A percentile compares a stretch with the other conserved stretches of the same genome.
These are phyloP conservation scores for Aureobasidium leucospermi DNA, from an alignment of 2,329 filamentous ascomycete species.

Conservation along the genomic window DNA sequence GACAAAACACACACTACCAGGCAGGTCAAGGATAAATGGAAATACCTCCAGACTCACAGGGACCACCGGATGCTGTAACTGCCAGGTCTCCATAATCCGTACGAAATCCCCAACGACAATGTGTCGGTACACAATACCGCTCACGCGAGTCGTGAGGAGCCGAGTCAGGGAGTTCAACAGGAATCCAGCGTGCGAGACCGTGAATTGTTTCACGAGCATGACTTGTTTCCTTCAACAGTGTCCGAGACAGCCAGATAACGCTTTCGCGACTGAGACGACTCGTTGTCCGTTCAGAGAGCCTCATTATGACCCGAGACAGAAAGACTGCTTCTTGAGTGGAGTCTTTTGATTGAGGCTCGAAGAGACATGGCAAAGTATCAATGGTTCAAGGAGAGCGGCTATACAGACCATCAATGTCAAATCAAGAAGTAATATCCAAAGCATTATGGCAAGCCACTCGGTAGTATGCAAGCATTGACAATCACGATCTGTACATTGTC, in stretches of 20 bases:
- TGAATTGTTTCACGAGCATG: not conserved
- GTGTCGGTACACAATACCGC: not conserved
- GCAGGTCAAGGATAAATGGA: not conserved
- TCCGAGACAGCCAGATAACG: constrained; percentile 6
- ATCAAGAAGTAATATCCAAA: not conserved
- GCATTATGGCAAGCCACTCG: not conserved
- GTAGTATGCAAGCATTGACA: constrained; percentile 3
- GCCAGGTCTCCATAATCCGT: not conserved
- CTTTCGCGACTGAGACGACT: not conserved
- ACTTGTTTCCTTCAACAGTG: not conserved
- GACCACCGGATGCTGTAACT: not conserved
- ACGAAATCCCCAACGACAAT: not conserved
- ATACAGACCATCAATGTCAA: not conserved
- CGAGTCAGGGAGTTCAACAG: not conserved
- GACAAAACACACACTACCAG: not conserved
- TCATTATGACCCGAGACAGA: not conserved
- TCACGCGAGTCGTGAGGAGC: not conserved
- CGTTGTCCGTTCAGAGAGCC: not conserved
- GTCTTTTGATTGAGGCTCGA: not conserved
- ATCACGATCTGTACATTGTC: not conserved
- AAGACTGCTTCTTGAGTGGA: not conserved
- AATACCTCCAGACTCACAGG: not conserved
- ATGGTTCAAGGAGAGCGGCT: not conserved
- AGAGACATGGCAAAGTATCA: not conserved
- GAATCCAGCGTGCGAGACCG: not conserved